Conservation (phyloP, 331 rosid genomes). For the Quercus phellos region DNA sequence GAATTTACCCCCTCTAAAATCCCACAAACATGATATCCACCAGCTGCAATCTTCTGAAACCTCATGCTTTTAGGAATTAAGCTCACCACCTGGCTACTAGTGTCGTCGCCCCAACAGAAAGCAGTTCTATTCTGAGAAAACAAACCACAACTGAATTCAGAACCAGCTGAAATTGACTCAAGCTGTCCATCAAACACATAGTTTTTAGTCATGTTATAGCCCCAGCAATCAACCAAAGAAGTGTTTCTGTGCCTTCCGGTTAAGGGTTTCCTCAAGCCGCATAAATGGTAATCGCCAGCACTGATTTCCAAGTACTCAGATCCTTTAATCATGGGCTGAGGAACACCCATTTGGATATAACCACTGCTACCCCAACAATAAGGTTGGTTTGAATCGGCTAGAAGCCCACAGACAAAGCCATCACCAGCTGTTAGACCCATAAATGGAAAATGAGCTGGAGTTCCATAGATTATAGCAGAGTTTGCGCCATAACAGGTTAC, state of each 20-base stretch:
- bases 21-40: conserved; percentile 96
- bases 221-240: conserved; percentile 90
- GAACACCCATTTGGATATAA: conserved; percentile 76
- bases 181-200: conserved; percentile 67
- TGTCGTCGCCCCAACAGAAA: conserved; percentile 89
- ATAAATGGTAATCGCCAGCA: conserved; percentile 91
- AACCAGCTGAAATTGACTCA: conserved; percentile 74
- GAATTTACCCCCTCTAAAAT: conserved; percentile 58
- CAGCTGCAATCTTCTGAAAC: conserved; percentile 68
- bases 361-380: conserved; percentile 92
- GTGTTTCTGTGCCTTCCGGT: conserved; percentile 57
- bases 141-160: conserved; percentile 82
- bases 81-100: conserved; percentile 56
- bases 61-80: conserved; percentile 47
- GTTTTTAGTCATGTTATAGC: conserved; percentile 82
- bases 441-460: conserved; percentile 63
- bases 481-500: conserved; percentile 78
- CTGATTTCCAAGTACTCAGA: conserved; percentile 73
- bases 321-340: conserved; percentile 68
- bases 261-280: conserved; percentile 73
- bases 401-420: conserved; percentile 88
- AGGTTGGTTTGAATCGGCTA: conserved; percentile 69
- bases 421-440: conserved; percentile 78
- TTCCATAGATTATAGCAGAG: conserved; percentile 66
- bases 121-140: conserved; percentile 76